phyloP scores from a whole-genome alignment of 495 filamentous ascomycete species.

The Lophiostoma macrostomum region DNA sequence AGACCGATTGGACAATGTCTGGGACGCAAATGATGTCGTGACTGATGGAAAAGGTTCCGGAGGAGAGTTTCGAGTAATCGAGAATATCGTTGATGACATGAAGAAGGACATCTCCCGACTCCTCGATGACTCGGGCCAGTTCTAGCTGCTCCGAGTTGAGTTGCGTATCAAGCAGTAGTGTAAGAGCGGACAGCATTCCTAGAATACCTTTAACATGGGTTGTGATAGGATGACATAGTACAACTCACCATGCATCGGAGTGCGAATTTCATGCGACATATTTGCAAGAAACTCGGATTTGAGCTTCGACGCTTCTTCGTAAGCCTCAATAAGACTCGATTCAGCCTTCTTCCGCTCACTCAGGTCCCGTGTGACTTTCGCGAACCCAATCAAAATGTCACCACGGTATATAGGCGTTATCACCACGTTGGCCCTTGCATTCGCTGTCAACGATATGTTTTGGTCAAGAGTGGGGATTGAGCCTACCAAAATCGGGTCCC shows the following conservation, averaged over 20 bases:
- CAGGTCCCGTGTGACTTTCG: constrained; percentile 63
- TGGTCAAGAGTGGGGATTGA: background rate
- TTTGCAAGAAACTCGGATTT: constrained; percentile 69
- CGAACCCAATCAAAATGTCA: constrained; percentile 59
- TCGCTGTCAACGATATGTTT: background rate
- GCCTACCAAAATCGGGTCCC: constrained; percentile 54
- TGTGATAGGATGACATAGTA: background rate
- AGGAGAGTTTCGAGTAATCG: constrained; percentile 51
- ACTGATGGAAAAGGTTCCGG: constrained; percentile 47
- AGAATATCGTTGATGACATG: constrained; percentile 54
- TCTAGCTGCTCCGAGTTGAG: constrained; percentile 45
- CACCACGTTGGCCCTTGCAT: constrained; percentile 55
- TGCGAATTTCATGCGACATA: constrained; percentile 54
- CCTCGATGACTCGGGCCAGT: constrained; percentile 48
- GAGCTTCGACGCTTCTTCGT: constrained; percentile 62
- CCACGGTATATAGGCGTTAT: constrained; percentile 60
- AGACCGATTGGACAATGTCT: constrained; percentile 53
- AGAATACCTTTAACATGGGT: background rate
- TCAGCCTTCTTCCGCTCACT: constrained; percentile 61
- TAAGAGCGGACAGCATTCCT: constrained; percentile 49
- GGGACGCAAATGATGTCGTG: constrained; percentile 42
- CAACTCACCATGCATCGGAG: constrained; percentile 46
- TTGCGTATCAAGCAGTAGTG: constrained; percentile 45
- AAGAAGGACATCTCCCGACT: constrained; percentile 48
- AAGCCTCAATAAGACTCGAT: constrained; percentile 56